Evolutionary conservation across 352 stramenopile species (phyloP), one percentile per base, ranked within the genome.

Genomic region (Phytopythium helicoides): DNA sequence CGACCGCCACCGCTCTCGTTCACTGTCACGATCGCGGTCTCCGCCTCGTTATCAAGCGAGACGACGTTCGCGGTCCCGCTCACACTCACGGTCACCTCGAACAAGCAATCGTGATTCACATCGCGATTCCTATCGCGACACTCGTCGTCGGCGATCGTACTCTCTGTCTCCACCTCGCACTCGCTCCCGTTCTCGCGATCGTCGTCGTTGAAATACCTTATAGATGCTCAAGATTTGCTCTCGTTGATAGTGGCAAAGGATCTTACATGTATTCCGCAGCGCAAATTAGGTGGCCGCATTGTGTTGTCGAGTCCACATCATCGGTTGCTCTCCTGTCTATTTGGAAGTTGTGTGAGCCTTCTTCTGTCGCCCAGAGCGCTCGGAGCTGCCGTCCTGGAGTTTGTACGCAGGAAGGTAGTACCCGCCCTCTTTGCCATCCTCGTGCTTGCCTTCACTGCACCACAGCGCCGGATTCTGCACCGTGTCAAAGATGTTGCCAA

Each of bases 401-500:
- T 71, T 67, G 40, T 90, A 83, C 1, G 85, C 82, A 21, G 85
- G 80, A 45, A 90, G 48, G 53, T 94, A 94, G 46, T 80, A 70
- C 9, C 81, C 47, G 33, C 47, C 21, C 0, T 34, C 33, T 18
- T 59, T 67, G 47, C 66, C 64, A 34, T 76, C 68, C 16, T 84
- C 64, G 33, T 82, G 69, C 10, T 8, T 18, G 47, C 22, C 47
- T 16, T 52, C 22, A 38, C 76, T 87, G 26, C 77, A 66, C 73
- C 73, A 86, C 26, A 99, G 71, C 50, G 81, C 90, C 23, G 95
- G 94, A 80, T 98, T 98, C 38, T 92, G 93, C 40, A 97, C 69
- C 0, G 95, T 99, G 75, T 99, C 90, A 57, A 94, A 93, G 38
- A 97, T 89, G 46, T 94, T 98, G 18, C 96, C 96, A 33, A 98